Percentiles rank a stretch among this genome's conserved stretches.
These are phyloP conservation scores for Coemansia sp. DNA, from an alignment of 192 early-diverging fungal species.

Conservation along the genomic window DNA sequence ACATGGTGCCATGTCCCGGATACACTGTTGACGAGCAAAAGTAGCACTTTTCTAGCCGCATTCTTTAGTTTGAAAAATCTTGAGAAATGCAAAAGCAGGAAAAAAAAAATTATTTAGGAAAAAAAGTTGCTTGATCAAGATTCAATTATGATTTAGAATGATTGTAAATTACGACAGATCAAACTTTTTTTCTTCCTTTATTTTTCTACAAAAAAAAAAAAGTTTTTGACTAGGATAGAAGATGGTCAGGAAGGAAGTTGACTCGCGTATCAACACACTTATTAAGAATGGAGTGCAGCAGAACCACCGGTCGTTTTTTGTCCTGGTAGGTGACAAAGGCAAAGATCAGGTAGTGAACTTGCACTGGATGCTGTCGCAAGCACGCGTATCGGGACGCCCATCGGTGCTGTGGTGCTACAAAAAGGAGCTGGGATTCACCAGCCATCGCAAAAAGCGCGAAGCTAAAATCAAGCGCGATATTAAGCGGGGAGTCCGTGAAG, in stretches of 20 bases:
- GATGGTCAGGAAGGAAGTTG: conserved; percentile 85
- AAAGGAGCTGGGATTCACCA: conserved; percentile 93
- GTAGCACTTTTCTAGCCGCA: conserved; percentile 99
- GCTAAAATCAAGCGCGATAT: conserved; percentile 94
- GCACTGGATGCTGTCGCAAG: conserved; percentile 94
- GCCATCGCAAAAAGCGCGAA: conserved; percentile 95
- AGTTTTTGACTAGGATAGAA: conserved; percentile 1
- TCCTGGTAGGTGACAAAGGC: conserved; percentile 93
- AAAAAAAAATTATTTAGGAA: too few relatives aligned
- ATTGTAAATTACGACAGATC: background rate
- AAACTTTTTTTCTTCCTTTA: background rate
- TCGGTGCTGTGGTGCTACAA: conserved; percentile 99
- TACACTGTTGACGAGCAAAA: conserved; percentile 97
- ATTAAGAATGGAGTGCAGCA: conserved; percentile 90
- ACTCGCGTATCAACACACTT: conserved; percentile 90
- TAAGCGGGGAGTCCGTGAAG: conserved; percentile 83
- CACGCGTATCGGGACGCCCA: conserved; percentile 82
- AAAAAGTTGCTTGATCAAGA: too few relatives aligned
- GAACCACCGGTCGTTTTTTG: conserved; percentile 92
- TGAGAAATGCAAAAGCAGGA: background rate
- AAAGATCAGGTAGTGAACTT: conserved; percentile 91
- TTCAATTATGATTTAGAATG: too few relatives aligned
- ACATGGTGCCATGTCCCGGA: conserved; percentile 98
- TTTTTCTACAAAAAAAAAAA: conserved; percentile 1
- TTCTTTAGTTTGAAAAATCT: conserved; percentile 29